These are phyloP conservation scores for Suhomyces terraborum DNA, from an alignment of 1,139 yeast genomes.

Conservation along the genomic window DNA sequence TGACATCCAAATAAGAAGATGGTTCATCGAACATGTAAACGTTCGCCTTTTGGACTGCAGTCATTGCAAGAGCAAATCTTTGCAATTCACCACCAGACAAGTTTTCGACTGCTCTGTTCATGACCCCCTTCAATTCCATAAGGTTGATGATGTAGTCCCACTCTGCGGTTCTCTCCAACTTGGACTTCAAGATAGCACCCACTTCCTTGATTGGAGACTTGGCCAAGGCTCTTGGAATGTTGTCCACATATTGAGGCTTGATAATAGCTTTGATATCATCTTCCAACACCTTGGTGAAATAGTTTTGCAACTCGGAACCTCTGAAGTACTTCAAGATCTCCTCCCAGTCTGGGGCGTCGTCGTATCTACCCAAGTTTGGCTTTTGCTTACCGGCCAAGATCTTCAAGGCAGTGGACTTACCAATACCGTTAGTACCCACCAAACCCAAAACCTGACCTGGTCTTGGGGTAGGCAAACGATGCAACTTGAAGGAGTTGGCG, in stretches of 20 bases:
- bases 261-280: conserved; percentile 92
- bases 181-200: conserved; percentile 75
- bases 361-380: conserved; percentile 92
- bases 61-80: conserved; percentile 96
- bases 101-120: conserved; percentile 83
- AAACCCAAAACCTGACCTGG: conserved; percentile 98
- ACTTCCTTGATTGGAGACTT: conserved; percentile 88
- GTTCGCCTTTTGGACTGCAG: conserved; percentile 91
- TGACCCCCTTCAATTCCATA: conserved; percentile 71
- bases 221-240: conserved; percentile 88
- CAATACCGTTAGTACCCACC: conserved; percentile 99
- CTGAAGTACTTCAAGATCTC: conserved; percentile 88
- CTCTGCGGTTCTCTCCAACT: conserved; percentile 65
- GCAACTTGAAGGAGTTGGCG: conserved; percentile 95
- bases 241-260: conserved; percentile 97
- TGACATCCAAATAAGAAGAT: conserved; percentile 95
- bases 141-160: conserved; percentile 64
- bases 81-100: conserved; percentile 98
- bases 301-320: conserved; percentile 96
- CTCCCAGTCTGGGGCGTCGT: conserved; percentile 97
- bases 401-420: conserved; percentile 96
- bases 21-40: conserved; percentile 99
- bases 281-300: conserved; percentile 89
- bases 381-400: conserved; percentile 98
- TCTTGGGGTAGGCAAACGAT: conserved; percentile 96